Conservation (phyloP, 2,329 filamentous ascomycete species). For the Xylaria sp. region DNA sequence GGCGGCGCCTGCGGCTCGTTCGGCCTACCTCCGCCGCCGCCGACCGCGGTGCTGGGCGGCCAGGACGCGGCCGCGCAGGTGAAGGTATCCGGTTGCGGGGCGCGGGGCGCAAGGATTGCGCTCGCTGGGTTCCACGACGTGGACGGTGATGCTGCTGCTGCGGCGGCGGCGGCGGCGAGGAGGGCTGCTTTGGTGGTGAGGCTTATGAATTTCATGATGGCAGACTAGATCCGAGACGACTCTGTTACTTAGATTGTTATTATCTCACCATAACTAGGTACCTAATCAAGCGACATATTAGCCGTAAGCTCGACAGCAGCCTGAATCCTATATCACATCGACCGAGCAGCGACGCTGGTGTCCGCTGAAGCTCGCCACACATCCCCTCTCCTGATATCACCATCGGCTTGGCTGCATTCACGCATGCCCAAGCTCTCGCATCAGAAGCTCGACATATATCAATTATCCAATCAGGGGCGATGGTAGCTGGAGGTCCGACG, state of each 20-base stretch:
- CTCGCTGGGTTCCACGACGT: conserved; percentile 28
- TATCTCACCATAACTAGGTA: background rate
- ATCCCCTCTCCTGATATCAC: conserved; percentile 13
- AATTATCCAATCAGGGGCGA: conserved; percentile 16
- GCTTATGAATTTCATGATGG: conserved; percentile 18
- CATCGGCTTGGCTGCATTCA: conserved; percentile 8
- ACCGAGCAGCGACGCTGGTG: conserved; percentile 9
- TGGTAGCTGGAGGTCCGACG: background rate
- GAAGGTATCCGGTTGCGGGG: conserved; percentile 14
- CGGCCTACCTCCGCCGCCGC: conserved; percentile 25
- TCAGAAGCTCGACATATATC: conserved; percentile 8
- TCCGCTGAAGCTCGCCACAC: conserved; percentile 9
- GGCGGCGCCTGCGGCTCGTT: conserved; percentile 36
- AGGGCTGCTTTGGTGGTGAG: conserved; percentile 18
- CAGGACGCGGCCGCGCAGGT: conserved; percentile 35
- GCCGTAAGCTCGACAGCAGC: background rate
- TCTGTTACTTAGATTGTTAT: background rate
- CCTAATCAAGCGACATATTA: background rate
- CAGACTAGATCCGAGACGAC: background rate
- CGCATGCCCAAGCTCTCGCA: background rate
- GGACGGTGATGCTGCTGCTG: conserved; percentile 20
- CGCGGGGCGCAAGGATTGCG: conserved; percentile 11
- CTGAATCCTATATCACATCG: background rate
- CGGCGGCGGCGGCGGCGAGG: conserved; percentile 14
- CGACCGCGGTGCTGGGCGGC: conserved; percentile 34